Conservation (phyloP, 2,329 filamentous ascomycete genomes). For the Fusarium heterosporum region DNA sequence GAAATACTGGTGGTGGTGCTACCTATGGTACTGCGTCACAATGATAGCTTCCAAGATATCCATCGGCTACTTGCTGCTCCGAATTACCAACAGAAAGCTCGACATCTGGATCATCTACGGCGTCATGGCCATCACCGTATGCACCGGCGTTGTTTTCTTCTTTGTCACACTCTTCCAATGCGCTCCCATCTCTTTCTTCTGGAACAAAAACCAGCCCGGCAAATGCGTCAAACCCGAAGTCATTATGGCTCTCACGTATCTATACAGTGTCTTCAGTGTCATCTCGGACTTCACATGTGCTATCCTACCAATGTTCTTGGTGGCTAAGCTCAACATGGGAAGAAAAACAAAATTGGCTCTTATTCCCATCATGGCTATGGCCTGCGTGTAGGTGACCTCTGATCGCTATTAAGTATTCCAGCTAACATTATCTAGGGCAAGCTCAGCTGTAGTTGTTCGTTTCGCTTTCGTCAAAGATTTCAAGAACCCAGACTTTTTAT, state of each 20-base stretch:
- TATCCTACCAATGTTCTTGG: slow-evolving; percentile 64
- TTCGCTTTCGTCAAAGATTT: slow-evolving; percentile 55
- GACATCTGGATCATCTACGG: slow-evolving; percentile 54
- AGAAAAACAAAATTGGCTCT: slow-evolving; percentile 63
- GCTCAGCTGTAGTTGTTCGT: slow-evolving; percentile 57
- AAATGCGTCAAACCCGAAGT: slow-evolving; percentile 55
- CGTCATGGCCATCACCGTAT: slow-evolving; percentile 52
- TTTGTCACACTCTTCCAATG: slow-evolving; percentile 58
- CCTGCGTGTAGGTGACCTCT: slow-evolving; percentile 58
- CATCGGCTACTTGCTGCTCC: slow-evolving; percentile 57
- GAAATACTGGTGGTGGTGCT: slow-evolving; percentile 56
- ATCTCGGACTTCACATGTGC: slow-evolving; percentile 64
- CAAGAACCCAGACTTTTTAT: slow-evolving; percentile 57
- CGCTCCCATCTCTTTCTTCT: slow-evolving; percentile 55
- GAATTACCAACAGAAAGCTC: slow-evolving; percentile 52
- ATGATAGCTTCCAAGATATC: slow-evolving; percentile 57
- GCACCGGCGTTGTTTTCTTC: slow-evolving; percentile 56
- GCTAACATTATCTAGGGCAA: slow-evolving; percentile 53
- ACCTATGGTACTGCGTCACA: slow-evolving; percentile 51
- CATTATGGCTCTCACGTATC: slow-evolving; percentile 64
- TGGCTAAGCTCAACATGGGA: slow-evolving; percentile 68
- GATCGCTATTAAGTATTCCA: background rate
- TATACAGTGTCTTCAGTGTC: slow-evolving; percentile 63
- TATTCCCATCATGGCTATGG: slow-evolving; percentile 66
- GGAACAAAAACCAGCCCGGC: slow-evolving; percentile 52